Base-by-base conservation (phyloP, 1,284 basidiomycete species). In the Cutaneotrichosporon spelunceum region DNA sequence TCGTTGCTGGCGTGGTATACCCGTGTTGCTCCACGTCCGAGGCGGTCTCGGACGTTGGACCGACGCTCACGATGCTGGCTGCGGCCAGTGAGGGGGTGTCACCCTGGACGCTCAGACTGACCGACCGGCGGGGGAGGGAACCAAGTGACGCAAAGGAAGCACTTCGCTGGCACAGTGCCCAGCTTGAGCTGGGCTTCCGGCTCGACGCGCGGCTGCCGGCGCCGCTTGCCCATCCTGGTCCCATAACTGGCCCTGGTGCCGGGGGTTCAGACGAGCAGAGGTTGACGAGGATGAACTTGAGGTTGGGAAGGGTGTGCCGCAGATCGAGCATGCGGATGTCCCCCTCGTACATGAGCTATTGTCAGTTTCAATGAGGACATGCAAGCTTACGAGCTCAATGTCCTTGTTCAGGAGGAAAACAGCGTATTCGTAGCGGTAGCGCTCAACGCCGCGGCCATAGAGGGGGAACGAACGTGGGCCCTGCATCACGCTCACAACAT, bases 391-490 rank as follows among this genome's bases (percentile, higher is more conserved):
- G 84, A 93, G 83, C 80, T 99, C 95, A 66, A 99, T 93, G 76
- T 99, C 84, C 80, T 99, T 99, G 82, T 99, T 99, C 42, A 99
- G 82, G 53, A 99, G 80, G 75, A 96, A 99, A 4, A 98, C 93
- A 10, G 88, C 96, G 79, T 99, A 99, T 76, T 99, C 95, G 76
- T 96, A 99, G 29, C 96, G 84, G 79, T 98, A 98, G 45, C 88
- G 87, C 76, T 99, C 96, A 60, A 97, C 93, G 11, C 93, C 93
- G 78, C 87, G 91, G 0, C 90, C 89, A 75, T 93, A 98, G 36
- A 99, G 81, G 11, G 95, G 94, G 76, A 96, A 97, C 6, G 93
- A 89, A 75, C 93, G 82, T 14, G 93, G 91, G 2, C 94, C 93
- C 66, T 93, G 88, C 88, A 97, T 95, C 8, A 88, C 87, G 60